Evolutionary conservation across 805 yeast genomes (phyloP), one percentile per base, ranked within the genome.

Genomic region (Metschnikowia chrysomelidarum): DNA sequence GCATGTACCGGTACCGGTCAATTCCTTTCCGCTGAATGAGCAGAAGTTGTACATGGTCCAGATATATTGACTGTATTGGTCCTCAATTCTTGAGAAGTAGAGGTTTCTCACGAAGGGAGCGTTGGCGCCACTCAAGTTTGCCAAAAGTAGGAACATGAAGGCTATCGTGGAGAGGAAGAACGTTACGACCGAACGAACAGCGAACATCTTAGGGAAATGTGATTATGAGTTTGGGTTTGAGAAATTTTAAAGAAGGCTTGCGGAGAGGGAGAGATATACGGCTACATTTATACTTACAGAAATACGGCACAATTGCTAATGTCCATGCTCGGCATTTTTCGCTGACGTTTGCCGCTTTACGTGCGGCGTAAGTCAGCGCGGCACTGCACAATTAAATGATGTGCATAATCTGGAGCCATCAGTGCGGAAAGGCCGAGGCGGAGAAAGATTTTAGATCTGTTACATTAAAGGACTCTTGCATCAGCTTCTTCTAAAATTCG

Each of bases 1-100:
- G 38, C 46, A 39, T 16, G 35, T 34, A 15, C 43, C 46, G 16
- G 12, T 21, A 21, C 34, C 36, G 14, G 40, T 31, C 19, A 39
- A 26, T 20, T 39, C 40, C 5, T 31, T 28, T 10, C 40, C 40
- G 24, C n/a, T 30, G 13, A 8, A 34, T 5, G 43, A 41, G 33
- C 43, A 38, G 21, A 31, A 32, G 18, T 35, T 41, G 27, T 41
- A 39, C 36, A 39, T 21, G 11, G 41, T 41, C 44, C 44, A 41
- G 22, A 34, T 34, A 29, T 41, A 39, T 19, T 31, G 35, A 17
- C 46, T 20, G 11, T 18, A 32, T 22, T 32, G 18, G 31, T 34
- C 46, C 27, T 24, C 30, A 24, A 39, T 35, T 11, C 29, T 35
- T 20, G 44, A 39, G 20, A 41, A 31, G 30, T 41, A 34, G 7